A percentile compares a stretch with the other conserved stretches of the same genome.
Evolutionary conservation across 805 yeast species (phyloP).

Genomic region (Metschnikowia continentalis): DNA sequence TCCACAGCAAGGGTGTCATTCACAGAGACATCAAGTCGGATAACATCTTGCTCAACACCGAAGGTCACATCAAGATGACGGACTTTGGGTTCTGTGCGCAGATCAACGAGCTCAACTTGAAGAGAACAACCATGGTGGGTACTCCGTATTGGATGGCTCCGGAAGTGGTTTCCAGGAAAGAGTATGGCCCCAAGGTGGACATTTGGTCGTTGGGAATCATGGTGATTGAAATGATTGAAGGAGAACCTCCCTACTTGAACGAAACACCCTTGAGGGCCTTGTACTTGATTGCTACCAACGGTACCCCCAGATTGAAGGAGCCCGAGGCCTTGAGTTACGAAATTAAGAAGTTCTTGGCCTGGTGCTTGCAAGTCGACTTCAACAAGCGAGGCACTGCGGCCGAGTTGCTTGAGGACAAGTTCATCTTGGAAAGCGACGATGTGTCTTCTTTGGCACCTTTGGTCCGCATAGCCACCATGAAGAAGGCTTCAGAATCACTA

Average conservation of each 20-base stretch:
- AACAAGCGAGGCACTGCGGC: slow-evolving; percentile 76
- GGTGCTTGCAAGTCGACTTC: slow-evolving; percentile 80
- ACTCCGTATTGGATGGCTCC: slow-evolving; percentile 99
- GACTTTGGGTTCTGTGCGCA: slow-evolving; percentile 98
- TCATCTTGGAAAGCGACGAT: slow-evolving; percentile 58
- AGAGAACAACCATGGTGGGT: slow-evolving; percentile 98
- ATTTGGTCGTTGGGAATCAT: slow-evolving; percentile 97
- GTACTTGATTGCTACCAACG: slow-evolving; percentile 91
- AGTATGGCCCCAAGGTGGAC: slow-evolving; percentile 95
- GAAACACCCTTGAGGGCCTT: slow-evolving; percentile 94
- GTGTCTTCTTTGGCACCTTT: slow-evolving; percentile 64
- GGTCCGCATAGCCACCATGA: slow-evolving; percentile 69
- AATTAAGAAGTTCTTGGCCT: slow-evolving; percentile 65
- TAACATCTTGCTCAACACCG: slow-evolving; percentile 75
- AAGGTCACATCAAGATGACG: slow-evolving; percentile 88
- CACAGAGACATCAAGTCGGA: slow-evolving; percentile 97
- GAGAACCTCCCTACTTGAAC: slow-evolving; percentile 96
- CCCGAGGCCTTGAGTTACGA: slow-evolving; percentile 71
- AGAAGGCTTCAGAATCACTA: slow-evolving; percentile 40
- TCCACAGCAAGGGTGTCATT: slow-evolving; percentile 88
- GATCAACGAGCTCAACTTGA: slow-evolving; percentile 67
- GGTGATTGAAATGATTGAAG: slow-evolving; percentile 98
- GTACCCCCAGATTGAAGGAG: slow-evolving; percentile 90
- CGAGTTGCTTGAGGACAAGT: slow-evolving; percentile 63
- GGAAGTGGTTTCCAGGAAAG: slow-evolving; percentile 91